Evolutionary conservation across 2,329 filamentous ascomycete species (phyloP).

Genomic region (Xylariaceae sp.): DNA sequence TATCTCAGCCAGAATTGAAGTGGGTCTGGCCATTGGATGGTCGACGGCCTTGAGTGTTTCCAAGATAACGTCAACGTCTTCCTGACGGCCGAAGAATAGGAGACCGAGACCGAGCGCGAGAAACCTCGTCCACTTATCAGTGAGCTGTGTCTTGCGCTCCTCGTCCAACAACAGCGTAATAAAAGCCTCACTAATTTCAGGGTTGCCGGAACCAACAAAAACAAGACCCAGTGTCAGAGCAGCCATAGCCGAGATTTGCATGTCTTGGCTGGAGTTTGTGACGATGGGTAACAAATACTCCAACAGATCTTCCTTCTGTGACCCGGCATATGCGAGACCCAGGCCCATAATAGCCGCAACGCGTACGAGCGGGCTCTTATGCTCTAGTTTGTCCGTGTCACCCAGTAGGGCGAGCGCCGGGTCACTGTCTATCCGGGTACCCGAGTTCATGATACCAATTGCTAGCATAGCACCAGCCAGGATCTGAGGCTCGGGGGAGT

Average conservation of each 20-base stretch:
- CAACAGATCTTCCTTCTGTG: slow-evolving; percentile 84
- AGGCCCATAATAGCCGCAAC: slow-evolving; percentile 93
- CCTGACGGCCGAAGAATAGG: slow-evolving; percentile 92
- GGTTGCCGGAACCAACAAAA: slow-evolving; percentile 87
- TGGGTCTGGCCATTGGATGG: slow-evolving; percentile 95
- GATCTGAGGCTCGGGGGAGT: slow-evolving; percentile 74
- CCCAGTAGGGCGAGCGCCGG: slow-evolving; percentile 83
- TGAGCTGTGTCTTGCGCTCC: slow-evolving; percentile 82
- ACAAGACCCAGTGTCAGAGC: slow-evolving; percentile 85
- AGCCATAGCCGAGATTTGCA: slow-evolving; percentile 96
- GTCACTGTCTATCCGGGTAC: slow-evolving; percentile 83
- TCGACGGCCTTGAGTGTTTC: slow-evolving; percentile 97
- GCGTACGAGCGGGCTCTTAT: slow-evolving; percentile 72
- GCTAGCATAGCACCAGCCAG: slow-evolving; percentile 89
- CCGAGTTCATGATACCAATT: slow-evolving; percentile 93
- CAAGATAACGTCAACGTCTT: slow-evolving; percentile 96
- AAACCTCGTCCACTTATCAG: slow-evolving; percentile 98
- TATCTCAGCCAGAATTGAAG: slow-evolving; percentile 87
- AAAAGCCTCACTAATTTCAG: slow-evolving; percentile 87
- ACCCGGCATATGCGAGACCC: slow-evolving; percentile 89
- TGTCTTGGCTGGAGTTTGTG: slow-evolving; percentile 75
- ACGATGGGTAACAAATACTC: slow-evolving; percentile 85
- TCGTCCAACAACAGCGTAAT: slow-evolving; percentile 92
- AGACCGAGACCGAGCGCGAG: slow-evolving; percentile 90
- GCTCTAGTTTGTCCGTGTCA: slow-evolving; percentile 73